A percentile compares a stretch with the other conserved stretches of the same genome.
Conservation (phyloP, 2,329 filamentous ascomycete species). For the Shiraia bambusicola region DNA sequence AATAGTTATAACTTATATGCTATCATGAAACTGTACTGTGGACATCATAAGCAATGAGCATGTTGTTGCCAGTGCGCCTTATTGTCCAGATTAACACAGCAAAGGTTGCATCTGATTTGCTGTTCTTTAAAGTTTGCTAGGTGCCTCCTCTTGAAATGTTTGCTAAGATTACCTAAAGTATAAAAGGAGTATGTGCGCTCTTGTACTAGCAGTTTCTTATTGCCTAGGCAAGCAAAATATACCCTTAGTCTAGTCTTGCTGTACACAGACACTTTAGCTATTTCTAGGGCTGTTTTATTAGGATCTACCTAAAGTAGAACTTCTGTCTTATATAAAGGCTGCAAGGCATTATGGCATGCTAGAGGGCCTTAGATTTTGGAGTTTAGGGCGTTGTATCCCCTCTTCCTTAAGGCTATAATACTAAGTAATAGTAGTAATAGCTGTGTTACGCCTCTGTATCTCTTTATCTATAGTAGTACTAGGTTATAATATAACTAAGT, state of each 20-base stretch:
- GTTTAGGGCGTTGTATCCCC: neutral
- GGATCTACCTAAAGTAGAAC: neutral
- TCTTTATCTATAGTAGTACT: slow-evolving; percentile 6
- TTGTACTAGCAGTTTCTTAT: neutral
- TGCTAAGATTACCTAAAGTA: neutral
- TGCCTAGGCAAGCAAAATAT: slow-evolving; percentile 10
- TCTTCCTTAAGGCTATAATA: slow-evolving; percentile 1
- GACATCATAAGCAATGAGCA: slow-evolving; percentile 3
- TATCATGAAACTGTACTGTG: slow-evolving; percentile 5
- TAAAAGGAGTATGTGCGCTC: neutral
- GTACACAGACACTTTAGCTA: slow-evolving; percentile 9
- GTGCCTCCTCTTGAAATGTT: neutral
- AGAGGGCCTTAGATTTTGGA: neutral
- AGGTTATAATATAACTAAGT: slow-evolving; percentile 3
- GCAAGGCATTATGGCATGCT: too few relatives aligned
- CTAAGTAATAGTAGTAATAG: neutral
- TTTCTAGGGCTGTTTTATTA: slow-evolving; percentile 9
- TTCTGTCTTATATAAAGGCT: too few relatives aligned
- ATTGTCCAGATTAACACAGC: slow-evolving; percentile 1
- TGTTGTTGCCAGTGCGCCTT: slow-evolving; percentile 6
- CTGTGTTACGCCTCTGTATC: neutral
- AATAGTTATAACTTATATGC: too few relatives aligned
- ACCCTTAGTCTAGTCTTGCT: slow-evolving; percentile 11
- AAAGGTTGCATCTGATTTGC: slow-evolving; percentile 1
- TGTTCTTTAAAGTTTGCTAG: neutral